These are phyloP conservation scores for Alternaria tenuissima DNA, from an alignment of 2,329 filamentous ascomycete genomes.

Conservation along the genomic window DNA sequence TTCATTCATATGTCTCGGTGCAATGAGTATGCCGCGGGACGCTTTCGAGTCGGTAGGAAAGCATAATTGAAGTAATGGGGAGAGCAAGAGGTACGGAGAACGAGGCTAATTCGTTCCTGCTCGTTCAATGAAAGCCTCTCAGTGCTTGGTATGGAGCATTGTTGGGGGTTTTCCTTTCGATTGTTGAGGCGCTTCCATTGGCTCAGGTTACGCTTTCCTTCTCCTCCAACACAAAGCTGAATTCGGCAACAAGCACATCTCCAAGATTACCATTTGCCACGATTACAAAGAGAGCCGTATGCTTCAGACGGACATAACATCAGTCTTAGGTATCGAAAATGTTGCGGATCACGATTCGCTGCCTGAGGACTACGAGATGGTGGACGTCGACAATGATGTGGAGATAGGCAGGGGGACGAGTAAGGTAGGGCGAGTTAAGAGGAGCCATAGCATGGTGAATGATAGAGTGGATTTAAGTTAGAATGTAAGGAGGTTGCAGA, in stretches of 20 bases:
- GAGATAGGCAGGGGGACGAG: background rate
- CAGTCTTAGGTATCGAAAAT: background rate
- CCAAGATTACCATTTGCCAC: background rate
- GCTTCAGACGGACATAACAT: background rate
- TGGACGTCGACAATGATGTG: background rate
- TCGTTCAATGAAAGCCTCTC: background rate
- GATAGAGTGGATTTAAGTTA: rapidly evolving
- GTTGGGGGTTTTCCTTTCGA: background rate
- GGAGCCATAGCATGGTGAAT: background rate
- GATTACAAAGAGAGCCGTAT: background rate
- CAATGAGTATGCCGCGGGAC: background rate
- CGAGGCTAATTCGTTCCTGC: background rate
- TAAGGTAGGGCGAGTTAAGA: background rate
- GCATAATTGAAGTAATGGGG: background rate
- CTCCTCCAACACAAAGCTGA: background rate
- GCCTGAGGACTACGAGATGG: background rate
- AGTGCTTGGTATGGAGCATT: background rate
- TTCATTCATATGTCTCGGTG: background rate
- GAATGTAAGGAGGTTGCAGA: background rate
- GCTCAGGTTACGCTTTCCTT: background rate
- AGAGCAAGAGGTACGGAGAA: background rate
- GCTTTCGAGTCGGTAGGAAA: background rate
- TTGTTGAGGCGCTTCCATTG: background rate
- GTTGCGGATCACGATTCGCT: background rate
- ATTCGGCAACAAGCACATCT: background rate